These are phyloP conservation scores for Penicillium sp. DNA, from an alignment of 2,329 filamentous ascomycete species.

Conservation along the genomic window DNA sequence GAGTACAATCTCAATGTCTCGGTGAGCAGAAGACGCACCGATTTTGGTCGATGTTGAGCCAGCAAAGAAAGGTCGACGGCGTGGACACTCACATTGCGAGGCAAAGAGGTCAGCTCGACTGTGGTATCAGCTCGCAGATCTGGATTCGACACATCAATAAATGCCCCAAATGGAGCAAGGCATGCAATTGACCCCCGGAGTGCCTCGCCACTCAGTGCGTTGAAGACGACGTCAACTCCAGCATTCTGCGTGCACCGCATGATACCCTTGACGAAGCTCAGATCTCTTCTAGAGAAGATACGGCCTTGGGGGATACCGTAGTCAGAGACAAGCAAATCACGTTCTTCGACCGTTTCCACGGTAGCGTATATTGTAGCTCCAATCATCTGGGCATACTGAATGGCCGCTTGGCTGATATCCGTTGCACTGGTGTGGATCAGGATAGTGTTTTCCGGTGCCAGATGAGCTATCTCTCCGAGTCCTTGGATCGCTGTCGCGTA, in stretches of 20 bases:
- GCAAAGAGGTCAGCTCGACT: slow-evolving; percentile 5
- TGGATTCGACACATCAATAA: slow-evolving; percentile 12
- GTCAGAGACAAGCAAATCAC: slow-evolving; percentile 4
- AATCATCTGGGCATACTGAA: slow-evolving; percentile 22
- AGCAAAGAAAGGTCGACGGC: slow-evolving; percentile 14
- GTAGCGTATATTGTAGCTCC: slow-evolving; percentile 16
- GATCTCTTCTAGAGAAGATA: slow-evolving; percentile 17
- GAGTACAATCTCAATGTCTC: slow-evolving; percentile 7
- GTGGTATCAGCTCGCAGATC: background rate
- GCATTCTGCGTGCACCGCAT: slow-evolving; percentile 14
- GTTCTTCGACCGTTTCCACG: slow-evolving; percentile 13
- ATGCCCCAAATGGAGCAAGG: slow-evolving; percentile 19
- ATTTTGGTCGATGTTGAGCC: slow-evolving; percentile 5
- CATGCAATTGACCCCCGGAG: slow-evolving; percentile 16
- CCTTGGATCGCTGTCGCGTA: slow-evolving; percentile 14
- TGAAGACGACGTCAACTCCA: slow-evolving; percentile 23
- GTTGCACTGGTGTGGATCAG: slow-evolving; percentile 21
- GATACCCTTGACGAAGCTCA: slow-evolving; percentile 14
- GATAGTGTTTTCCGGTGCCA: slow-evolving; percentile 8
- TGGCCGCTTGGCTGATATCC: slow-evolving; percentile 22
- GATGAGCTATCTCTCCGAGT: slow-evolving; percentile 8
- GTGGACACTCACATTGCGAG: slow-evolving; percentile 11
- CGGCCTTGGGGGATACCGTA: slow-evolving; percentile 12
- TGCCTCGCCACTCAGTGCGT: slow-evolving; percentile 15
- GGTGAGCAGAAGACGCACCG: slow-evolving; percentile 1